A percentile compares a stretch with the other conserved stretches of the same genome.
phyloP scores from a whole-genome alignment of 208 protist species.

The Trypanosoma boissoni region DNA sequence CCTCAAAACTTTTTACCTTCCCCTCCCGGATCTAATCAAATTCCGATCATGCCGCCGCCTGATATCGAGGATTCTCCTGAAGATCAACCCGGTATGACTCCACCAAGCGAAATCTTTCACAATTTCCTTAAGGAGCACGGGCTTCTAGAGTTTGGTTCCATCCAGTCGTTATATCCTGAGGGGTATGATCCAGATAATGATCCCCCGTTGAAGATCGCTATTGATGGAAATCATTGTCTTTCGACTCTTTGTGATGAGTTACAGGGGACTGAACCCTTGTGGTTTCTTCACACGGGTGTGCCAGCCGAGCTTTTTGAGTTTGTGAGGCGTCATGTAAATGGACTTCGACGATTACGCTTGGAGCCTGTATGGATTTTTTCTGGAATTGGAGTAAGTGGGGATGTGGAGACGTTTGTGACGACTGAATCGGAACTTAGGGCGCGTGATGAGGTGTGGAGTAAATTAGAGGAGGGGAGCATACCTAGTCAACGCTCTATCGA shows the following conservation, averaged over 20 bases:
- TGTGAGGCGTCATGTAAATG: conserved; percentile 59
- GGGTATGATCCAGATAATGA: conserved; percentile 38
- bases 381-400: conserved; percentile 75
- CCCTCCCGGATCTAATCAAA: conserved; percentile 1
- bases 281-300: conserved; percentile 78
- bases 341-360: conserved; percentile 56
- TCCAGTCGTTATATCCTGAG: conserved; percentile 46
- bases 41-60: conserved; percentile 8
- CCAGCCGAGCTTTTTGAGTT: conserved; percentile 63
- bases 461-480: conserved; percentile 48
- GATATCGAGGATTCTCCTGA: conserved; percentile 8
- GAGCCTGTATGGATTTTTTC: conserved; percentile 85
- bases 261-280: conserved; percentile 60
- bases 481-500: conserved; percentile 41
- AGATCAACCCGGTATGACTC: conserved; percentile 2
- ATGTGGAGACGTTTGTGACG: conserved; percentile 77
- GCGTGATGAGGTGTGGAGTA: conserved; percentile 63
- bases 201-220: conserved; percentile 51
- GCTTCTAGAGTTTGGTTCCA: conserved; percentile 41
- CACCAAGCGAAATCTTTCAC: conserved; percentile 28
- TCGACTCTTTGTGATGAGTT: conserved; percentile 57
- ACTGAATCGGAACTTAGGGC: conserved; percentile 47
- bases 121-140: conserved; percentile 57
- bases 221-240: conserved; percentile 82
- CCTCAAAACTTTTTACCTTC: conserved; percentile 1